Evolutionary conservation across 371 early-diverging fungal species (phyloP).

Genomic region (Mortierella polycephala): DNA sequence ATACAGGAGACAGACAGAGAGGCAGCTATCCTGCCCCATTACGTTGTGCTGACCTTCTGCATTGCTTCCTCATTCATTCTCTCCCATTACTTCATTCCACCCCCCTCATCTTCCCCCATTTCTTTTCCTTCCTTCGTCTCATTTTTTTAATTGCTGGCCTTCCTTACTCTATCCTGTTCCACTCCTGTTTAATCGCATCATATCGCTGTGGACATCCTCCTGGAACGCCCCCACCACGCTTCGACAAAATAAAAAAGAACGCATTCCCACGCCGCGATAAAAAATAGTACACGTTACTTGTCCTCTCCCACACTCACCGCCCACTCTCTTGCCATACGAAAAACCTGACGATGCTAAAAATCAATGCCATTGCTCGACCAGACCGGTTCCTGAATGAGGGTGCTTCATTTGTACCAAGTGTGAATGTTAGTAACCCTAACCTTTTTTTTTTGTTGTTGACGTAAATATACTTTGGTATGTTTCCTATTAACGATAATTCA

Average conservation of each 20-base stretch:
- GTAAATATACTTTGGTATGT: too few species aligned
- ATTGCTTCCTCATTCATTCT: neutral
- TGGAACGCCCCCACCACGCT: too few species aligned
- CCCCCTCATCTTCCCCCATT: neutral
- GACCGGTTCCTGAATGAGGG: slow-evolving; percentile 36
- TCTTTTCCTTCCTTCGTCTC: neutral
- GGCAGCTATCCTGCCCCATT: neutral
- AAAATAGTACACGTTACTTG: too few species aligned
- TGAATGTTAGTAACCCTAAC: slow-evolving; percentile 16
- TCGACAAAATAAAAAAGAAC: neutral
- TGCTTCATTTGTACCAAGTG: slow-evolving; percentile 30
- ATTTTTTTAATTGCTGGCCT: neutral
- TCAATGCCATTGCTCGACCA: slow-evolving; percentile 22
- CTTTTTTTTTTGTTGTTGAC: too few species aligned
- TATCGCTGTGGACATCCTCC: too few species aligned
- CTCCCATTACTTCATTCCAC: neutral
- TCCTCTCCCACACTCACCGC: too few species aligned
- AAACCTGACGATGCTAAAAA: slow-evolving; percentile 20
- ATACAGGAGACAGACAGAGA: too few species aligned
- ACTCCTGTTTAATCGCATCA: too few species aligned
- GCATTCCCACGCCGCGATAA: neutral
- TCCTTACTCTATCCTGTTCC: too few species aligned
- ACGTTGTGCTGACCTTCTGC: neutral
- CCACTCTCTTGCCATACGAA: too few species aligned
- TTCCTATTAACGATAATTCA: neutral